Evolutionary conservation across 2,329 filamentous ascomycete species (phyloP), one percentile per base, ranked within the genome.

Genomic region (Leptodontidium sp.): DNA sequence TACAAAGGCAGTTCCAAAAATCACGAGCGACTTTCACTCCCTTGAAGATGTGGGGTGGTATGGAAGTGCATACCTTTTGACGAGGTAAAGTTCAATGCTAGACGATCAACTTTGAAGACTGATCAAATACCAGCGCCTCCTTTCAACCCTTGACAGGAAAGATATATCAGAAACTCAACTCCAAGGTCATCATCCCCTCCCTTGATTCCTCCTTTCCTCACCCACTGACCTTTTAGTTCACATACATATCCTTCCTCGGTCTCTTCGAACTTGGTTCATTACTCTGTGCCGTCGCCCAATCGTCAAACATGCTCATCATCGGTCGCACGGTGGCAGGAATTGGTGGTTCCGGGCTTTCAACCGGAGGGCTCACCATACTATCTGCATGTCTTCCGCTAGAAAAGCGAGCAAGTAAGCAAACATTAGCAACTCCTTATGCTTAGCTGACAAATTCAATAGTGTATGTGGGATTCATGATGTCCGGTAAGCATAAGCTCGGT

Each of bases 1-100:
- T 65, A 8, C 7, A 9, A 17, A 81, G 79, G 80, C 84, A 2
- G 80, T 85, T 64, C 84, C 84, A 0, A 77, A 78, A 61, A 87
- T 87, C 66, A 86, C 85, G 0, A 82, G 80, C 57, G 79, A 84
- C 24, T 84, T 86, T 75, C 81, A 86, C 66, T 82, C 83, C 14
- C 77, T 87, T 0, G 74, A 78, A 2, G 85, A 88, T 71, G 82
- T 88, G 15, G 86, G 85, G 47, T 88, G 86, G 86, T 88, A 88
- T 73, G 83, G 82, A 3, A 83, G 82, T 61, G 82, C 83, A 24
- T 86, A 85, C 72, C 81, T 82, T 43, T 78, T 87, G 47, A 77
- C 82, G 4, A 70, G 63, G 68, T 70, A 66, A 50, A 24, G 15
- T 49, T 43, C 47, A 24, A 15, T 32, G 9, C 15, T 8, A 6